phyloP scores from a whole-genome alignment of 1,284 basidiomycete species.

The Waitea zeae region DNA sequence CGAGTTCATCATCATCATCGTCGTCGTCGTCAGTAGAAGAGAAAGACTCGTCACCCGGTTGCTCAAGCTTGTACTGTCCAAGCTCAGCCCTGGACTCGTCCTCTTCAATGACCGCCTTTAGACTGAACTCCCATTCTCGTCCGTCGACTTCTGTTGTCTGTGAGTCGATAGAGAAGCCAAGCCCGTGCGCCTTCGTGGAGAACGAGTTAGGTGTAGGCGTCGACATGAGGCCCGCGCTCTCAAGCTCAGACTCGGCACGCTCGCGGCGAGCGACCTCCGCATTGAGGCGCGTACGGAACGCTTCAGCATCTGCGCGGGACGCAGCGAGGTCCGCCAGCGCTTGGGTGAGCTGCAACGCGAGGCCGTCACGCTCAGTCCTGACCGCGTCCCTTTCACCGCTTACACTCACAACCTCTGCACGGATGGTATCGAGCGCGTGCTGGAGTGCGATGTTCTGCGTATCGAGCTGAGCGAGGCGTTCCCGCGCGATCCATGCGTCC shows the following conservation, averaged over 20 bases:
- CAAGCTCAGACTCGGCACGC: constrained; percentile 25
- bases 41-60: constrained; percentile 33
- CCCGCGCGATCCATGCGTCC: constrained; percentile 61
- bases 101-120: constrained; percentile 40
- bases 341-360: constrained; percentile 12
- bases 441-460: constrained; percentile 40
- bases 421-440: constrained; percentile 24
- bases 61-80: no score
- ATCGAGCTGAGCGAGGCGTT: constrained; percentile 42
- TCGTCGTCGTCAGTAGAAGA: constrained; percentile 54
- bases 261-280: constrained; percentile 20
- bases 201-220: constrained; percentile 25
- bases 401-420: constrained; percentile 19
- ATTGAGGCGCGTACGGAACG: constrained; percentile 16
- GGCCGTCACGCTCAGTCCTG: constrained; percentile 13
- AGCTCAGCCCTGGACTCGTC: no score
- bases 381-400: constrained; percentile 17
- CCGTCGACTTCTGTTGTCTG: constrained; percentile 45
- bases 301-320: constrained; percentile 15
- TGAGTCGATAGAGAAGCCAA: constrained; percentile 33
- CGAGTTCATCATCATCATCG: constrained; percentile 28
- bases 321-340: constrained; percentile 16
- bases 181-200: constrained; percentile 12
- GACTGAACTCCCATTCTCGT: constrained; percentile 22
- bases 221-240: constrained; percentile 20